These are phyloP conservation scores for Bolboschoenoplectus hybrid DNA, from an alignment of 202 grass and related monocot genomes.

Conservation along the genomic window DNA sequence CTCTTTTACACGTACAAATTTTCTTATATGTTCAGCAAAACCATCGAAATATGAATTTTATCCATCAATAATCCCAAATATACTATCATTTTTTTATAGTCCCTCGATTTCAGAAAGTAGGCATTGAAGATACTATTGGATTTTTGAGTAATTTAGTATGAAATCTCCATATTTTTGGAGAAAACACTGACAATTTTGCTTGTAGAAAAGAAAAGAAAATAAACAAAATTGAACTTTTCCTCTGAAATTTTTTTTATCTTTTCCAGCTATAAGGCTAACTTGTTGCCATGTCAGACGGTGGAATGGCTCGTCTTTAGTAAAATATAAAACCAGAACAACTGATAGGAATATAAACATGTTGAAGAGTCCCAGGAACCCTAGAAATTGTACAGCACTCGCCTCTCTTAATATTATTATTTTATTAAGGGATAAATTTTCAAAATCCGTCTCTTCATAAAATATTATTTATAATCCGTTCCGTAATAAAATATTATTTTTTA, in stretches of 20 bases:
- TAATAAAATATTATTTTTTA: too few relatives aligned
- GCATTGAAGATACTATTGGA: background rate
- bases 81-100: background rate
- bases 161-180: background rate
- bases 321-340: slow-evolving; percentile 75
- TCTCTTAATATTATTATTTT: slow-evolving; percentile 19
- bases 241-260: slow-evolving; percentile 54
- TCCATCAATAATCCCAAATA: background rate
- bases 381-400: slow-evolving; percentile 94
- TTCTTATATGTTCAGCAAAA: background rate
- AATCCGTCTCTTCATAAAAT: too few relatives aligned
- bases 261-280: slow-evolving; percentile 89
- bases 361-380: slow-evolving; percentile 85
- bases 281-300: slow-evolving; percentile 88
- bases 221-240: background rate
- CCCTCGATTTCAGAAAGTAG: background rate
- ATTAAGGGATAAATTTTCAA: too few relatives aligned
- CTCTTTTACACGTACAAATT: background rate
- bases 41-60: slow-evolving; percentile 19
- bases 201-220: background rate
- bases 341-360: slow-evolving; percentile 94
- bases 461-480: too few relatives aligned
- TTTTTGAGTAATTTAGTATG: background rate
- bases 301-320: slow-evolving; percentile 85
- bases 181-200: background rate